Evolutionary conservation across 139 green algal species (phyloP).

Genomic region (Tetraselmis striata): DNA sequence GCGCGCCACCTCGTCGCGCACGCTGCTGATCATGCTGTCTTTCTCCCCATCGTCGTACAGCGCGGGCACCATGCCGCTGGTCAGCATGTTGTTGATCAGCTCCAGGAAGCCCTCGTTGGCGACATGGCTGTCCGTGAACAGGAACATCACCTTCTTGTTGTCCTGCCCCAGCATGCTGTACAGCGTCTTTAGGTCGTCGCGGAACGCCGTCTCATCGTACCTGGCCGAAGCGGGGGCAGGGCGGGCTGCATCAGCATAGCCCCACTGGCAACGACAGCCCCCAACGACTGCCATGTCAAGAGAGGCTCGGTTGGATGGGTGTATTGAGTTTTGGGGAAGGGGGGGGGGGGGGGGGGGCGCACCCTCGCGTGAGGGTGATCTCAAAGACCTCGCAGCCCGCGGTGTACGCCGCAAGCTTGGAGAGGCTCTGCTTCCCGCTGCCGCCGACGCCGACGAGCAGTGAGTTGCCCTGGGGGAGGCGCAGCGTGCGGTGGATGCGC

Average conservation of each 20-base stretch:
- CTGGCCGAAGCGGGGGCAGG: too few relatives aligned
- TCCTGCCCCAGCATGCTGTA: conserved; percentile 65
- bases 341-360: too few relatives aligned
- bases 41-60: conserved; percentile 78
- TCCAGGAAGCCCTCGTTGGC: conserved; percentile 81
- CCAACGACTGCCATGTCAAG: too few relatives aligned
- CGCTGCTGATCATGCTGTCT: conserved; percentile 47
- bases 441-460: conserved; percentile 61
- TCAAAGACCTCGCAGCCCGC: conserved; percentile 72
- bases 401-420: conserved; percentile 48
- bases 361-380: conserved; percentile 74
- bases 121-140: conserved; percentile 80
- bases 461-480: conserved; percentile 47
- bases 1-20: conserved; percentile 31
- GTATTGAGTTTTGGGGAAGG: too few relatives aligned
- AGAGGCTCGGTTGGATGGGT: too few relatives aligned
- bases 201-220: conserved; percentile 74
- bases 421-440: conserved; percentile 51
- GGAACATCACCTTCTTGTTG: conserved; percentile 71
- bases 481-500: conserved; percentile 65
- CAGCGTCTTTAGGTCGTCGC: conserved; percentile 77
- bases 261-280: too few relatives aligned
- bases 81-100: conserved; percentile 87
- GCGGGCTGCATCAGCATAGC: too few relatives aligned
- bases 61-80: conserved; percentile 76